phyloP scores from a whole-genome alignment of 1,284 basidiomycete genomes.

The Wolfiporia cocos region DNA sequence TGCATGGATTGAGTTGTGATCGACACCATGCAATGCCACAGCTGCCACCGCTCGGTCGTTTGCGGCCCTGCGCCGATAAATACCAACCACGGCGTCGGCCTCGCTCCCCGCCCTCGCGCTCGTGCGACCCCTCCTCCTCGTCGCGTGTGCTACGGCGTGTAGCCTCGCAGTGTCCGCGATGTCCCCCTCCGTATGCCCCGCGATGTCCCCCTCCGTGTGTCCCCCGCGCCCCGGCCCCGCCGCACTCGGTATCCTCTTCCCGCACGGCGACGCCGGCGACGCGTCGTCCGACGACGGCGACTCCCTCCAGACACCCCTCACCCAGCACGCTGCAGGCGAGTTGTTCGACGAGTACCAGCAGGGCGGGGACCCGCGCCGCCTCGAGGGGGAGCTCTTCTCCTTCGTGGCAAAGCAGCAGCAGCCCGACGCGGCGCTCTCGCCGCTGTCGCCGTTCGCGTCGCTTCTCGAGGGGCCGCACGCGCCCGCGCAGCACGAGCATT shows the following conservation, averaged over 20 bases:
- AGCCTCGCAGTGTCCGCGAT: constrained; percentile 2
- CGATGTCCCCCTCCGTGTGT: constrained; percentile 9
- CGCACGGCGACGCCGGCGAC: constrained; percentile 30
- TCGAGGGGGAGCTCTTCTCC: constrained; percentile 16
- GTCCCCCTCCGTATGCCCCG: constrained; percentile 4
- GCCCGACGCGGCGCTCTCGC: constrained; percentile 9
- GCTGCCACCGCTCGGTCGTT: too few species aligned
- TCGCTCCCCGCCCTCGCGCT: constrained; percentile 10
- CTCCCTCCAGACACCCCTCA: constrained; percentile 32
- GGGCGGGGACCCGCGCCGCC: constrained; percentile 7
- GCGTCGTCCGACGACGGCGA: constrained; percentile 36
- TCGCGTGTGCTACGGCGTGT: background rate
- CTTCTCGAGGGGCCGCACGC: too few species aligned
- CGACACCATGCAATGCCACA: constrained; percentile 3
- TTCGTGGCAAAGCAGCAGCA: constrained; percentile 10
- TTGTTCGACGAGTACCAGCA: constrained; percentile 8
- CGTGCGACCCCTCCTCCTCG: background rate
- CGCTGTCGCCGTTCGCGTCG: constrained; percentile 12
- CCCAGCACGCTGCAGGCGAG: constrained; percentile 24
- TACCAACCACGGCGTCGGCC: constrained; percentile 9
- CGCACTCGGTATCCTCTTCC: constrained; percentile 27
- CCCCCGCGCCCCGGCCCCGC: constrained; percentile 15
- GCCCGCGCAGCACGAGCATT: too few species aligned
- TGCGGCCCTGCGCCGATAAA: constrained; percentile 12
- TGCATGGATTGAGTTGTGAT: constrained; percentile 1